Evolutionary conservation across 345 rosid genomes (phyloP).

Genomic region (Hibiscus trionum): DNA sequence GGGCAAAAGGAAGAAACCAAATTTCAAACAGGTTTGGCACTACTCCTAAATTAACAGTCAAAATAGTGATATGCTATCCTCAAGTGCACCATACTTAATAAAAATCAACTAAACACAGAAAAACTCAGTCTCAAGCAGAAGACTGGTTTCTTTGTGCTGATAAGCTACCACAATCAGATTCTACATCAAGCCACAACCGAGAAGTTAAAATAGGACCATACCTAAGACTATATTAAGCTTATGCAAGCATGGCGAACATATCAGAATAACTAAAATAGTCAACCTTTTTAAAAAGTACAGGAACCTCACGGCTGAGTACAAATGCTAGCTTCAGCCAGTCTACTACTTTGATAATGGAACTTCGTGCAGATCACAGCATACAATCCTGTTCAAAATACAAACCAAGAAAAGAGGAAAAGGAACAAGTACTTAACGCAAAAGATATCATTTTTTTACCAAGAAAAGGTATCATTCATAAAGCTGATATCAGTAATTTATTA

Average conservation of each 20-base stretch:
- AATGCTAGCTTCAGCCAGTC: constrained; percentile 72
- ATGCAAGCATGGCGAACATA: not conserved
- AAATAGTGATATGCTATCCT: not conserved
- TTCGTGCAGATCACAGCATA: constrained; percentile 52
- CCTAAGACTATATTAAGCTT: not conserved
- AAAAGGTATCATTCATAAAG: constrained; percentile 5
- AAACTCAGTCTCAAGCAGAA: not conserved
- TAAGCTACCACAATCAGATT: not conserved
- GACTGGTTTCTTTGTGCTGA: not conserved
- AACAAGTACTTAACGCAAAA: not conserved
- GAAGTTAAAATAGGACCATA: not conserved
- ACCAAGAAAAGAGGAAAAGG: constrained; percentile 9
- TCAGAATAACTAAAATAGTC: constrained; percentile 9
- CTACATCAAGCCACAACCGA: constrained; percentile 1
- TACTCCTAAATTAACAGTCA: not conserved
- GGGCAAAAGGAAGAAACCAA: no score
- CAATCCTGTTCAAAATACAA: constrained; percentile 38
- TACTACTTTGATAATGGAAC: constrained; percentile 44
- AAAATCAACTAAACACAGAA: not conserved
- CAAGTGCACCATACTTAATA: not conserved
- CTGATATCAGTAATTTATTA: not conserved
- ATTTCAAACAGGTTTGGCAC: not conserved
- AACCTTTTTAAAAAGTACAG: constrained; percentile 73
- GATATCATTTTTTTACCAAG: no score
- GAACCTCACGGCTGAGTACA: constrained; percentile 71